Percentiles rank a stretch among this genome's conserved stretches.
phyloP scores from a whole-genome alignment of 331 rosid species.

The Malus hybrid region DNA sequence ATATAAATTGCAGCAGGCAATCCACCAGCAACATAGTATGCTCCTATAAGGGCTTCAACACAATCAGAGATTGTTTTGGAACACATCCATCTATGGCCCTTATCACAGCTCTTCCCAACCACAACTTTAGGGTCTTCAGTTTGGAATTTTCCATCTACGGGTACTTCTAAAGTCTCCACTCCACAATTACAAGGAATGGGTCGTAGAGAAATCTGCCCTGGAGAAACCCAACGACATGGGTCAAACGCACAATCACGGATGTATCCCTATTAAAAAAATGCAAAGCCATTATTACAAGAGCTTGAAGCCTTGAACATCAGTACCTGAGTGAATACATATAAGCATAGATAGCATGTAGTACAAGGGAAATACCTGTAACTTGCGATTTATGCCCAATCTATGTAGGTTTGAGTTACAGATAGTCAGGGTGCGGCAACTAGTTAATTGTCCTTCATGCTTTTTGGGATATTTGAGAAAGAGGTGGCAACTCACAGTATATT shows the following conservation, averaged over 20 bases:
- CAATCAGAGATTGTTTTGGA: slow-evolving; percentile 89
- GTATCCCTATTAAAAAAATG: slow-evolving; percentile 51
- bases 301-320: neutral
- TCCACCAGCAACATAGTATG: slow-evolving; percentile 78
- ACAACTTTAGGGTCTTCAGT: slow-evolving; percentile 59
- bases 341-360: slow-evolving; percentile 3
- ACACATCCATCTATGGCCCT: slow-evolving; percentile 87
- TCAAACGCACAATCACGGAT: slow-evolving; percentile 82
- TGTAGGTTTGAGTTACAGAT: slow-evolving; percentile 72
- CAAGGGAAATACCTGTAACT: slow-evolving; percentile 57
- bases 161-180: slow-evolving; percentile 78
- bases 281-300: neutral
- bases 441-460: slow-evolving; percentile 71
- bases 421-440: slow-evolving; percentile 34
- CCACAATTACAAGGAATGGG: slow-evolving; percentile 63
- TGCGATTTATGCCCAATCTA: slow-evolving; percentile 49
- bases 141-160: slow-evolving; percentile 54
- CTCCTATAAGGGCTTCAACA: slow-evolving; percentile 92
- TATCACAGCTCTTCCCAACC: slow-evolving; percentile 80
- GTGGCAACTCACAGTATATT: slow-evolving; percentile 76
- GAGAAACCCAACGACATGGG: slow-evolving; percentile 96
- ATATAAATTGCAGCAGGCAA: slow-evolving; percentile 59
- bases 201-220: slow-evolving; percentile 60
- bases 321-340: neutral
- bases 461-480: slow-evolving; percentile 71